Evolutionary conservation across 768 basidiomycete genomes (phyloP).

Genomic region (Saitozyma podzolica): DNA sequence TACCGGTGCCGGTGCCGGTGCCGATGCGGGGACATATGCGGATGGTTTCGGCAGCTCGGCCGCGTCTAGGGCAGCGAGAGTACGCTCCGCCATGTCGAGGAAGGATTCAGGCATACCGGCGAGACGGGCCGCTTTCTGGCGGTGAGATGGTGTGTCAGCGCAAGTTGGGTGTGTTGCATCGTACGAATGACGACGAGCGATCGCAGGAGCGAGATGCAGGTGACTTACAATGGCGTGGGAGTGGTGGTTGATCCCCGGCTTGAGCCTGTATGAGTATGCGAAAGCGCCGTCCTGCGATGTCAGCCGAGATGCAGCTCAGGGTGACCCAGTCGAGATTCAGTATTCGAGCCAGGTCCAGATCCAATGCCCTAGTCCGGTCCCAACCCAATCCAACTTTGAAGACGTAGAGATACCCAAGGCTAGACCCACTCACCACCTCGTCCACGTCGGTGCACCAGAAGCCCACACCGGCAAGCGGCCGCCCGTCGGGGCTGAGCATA

Average conservation of each 20-base stretch:
- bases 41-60: neutral
- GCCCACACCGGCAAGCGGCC: constrained; percentile 58
- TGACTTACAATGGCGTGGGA: constrained; percentile 65
- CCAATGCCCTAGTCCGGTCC: too few relatives aligned
- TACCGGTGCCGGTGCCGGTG: too few relatives aligned
- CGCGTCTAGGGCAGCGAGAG: constrained; percentile 16
- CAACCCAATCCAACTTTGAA: neutral
- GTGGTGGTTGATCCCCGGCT: constrained; percentile 80
- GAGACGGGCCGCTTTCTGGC: constrained; percentile 77
- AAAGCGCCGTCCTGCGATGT: constrained; percentile 67
- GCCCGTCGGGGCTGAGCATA: constrained; percentile 61
- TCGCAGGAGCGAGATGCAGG: neutral
- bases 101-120: constrained; percentile 70
- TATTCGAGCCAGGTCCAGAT: too few relatives aligned
- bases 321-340: too few relatives aligned
- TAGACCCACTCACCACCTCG: constrained; percentile 63
- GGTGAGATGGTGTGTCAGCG: neutral
- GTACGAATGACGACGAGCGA: neutral
- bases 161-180: neutral
- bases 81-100: constrained; percentile 29
- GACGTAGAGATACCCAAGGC: neutral
- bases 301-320: neutral
- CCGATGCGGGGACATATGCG: too few relatives aligned
- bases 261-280: constrained; percentile 76
- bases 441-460: constrained; percentile 90